Base-by-base conservation (phyloP, 116 monocot genomes). In the Papilionanthe hybrid region DNA sequence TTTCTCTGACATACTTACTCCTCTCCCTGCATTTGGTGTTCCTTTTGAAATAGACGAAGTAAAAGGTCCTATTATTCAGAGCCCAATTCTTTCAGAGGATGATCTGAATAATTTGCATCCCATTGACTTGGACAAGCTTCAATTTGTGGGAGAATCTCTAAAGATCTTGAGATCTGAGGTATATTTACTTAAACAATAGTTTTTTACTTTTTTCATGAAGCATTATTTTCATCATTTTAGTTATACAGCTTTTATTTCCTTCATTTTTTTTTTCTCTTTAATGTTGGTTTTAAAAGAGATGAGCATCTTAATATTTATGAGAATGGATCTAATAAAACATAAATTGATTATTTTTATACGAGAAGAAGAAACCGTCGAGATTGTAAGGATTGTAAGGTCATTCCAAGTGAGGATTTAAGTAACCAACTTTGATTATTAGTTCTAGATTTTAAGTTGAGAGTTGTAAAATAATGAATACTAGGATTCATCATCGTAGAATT, bases 1-100 rank as follows among this genome's bases (percentile, higher is more conserved):
- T 74, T 97, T 97, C 82, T 94, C 94, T 30, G 94, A 94, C 78
- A 97, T 97, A 85, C 94, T 97, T 75, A 97, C 97, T 47, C 94
- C 94, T 79, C 84, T 94, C 41, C 91, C 94, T 56, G 97, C 94
- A 66, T 92, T 97, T 83, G 97, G 97, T 72, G 91, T 97, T 74
- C 91, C 89, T 48, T 94, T 97, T 83, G 92, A 97, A 20, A 94
- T 97, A 82, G 94, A 94, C 44, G 94, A 94, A 81, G 81, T 88
- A 23, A 94, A 85, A 76, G 97, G 97, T 18, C 97, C 97, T 19
- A 78, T 96, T 73, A 96, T 96, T 81, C 90, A 87, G 22, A 55
- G 80, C 15, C 93, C 92, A 22, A 87, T 96, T 75, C 63, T 77
- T 29, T 86, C 88, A 7, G 88, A 93, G 78, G 89, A 90, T 78